phyloP scores from a whole-genome alignment of 2,329 filamentous ascomycete genomes.

The Colletotrichum incanum region DNA sequence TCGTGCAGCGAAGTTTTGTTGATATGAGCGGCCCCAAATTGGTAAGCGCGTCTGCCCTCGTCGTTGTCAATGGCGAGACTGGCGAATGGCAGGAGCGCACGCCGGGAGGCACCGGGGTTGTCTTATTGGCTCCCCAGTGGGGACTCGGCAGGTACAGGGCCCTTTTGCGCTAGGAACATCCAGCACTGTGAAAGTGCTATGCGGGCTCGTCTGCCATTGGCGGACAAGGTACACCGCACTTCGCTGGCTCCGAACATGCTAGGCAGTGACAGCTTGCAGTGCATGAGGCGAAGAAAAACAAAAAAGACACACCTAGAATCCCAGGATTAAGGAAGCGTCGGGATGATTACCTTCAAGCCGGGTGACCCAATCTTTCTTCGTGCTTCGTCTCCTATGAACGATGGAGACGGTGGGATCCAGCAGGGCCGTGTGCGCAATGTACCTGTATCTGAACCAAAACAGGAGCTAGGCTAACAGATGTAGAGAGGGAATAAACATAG shows the following conservation, averaged over 20 bases:
- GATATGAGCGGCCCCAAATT: constrained; percentile 43
- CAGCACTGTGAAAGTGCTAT: neutral
- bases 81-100: constrained; percentile 26
- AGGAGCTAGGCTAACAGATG: neutral
- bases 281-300: neutral
- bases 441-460: neutral
- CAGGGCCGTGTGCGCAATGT: constrained; percentile 14
- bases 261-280: constrained; percentile 26
- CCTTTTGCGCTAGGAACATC: neutral
- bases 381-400: neutral
- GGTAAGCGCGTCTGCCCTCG: constrained; percentile 43
- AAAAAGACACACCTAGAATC: no score
- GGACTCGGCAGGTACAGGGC: constrained; percentile 33
- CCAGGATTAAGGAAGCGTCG: neutral
- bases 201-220: constrained; percentile 26
- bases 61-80: constrained; percentile 27
- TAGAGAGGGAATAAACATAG: neutral
- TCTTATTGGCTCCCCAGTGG: constrained; percentile 31
- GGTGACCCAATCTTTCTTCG: neutral
- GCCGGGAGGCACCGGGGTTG: constrained; percentile 17
- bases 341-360: neutral
- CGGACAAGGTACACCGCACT: constrained; percentile 33
- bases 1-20: constrained; percentile 42
- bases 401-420: neutral
- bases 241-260: constrained; percentile 20